Base-by-base conservation (phyloP, 2,329 filamentous ascomycete genomes). In the Akanthomyces dipterigenus region DNA sequence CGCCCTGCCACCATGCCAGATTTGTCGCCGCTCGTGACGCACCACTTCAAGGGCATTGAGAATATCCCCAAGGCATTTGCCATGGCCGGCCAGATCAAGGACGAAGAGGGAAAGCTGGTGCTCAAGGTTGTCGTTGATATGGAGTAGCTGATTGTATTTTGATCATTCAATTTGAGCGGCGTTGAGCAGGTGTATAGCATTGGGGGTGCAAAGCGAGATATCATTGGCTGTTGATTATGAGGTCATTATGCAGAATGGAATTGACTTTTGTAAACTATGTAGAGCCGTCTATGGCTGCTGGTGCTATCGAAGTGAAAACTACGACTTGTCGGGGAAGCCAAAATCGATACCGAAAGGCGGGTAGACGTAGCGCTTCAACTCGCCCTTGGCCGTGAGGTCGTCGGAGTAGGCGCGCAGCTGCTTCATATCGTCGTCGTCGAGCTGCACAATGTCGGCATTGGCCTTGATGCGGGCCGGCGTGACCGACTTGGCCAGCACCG, bases 401-500 rank as follows among this genome's bases (percentile, higher is more conserved):
- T 77, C 74, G 0, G 82, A 82, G 72, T 85, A 86, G 55, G 80
- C 80, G 66, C 79, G 74, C 16, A 87, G 75, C 54, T 89, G 80
- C 68, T 85, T 81, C 59, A 74, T 60, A 65, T 92, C 89, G n/a
- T 81, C 80, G 7, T 75, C 78, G 67, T 87, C 84, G 50, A 92
- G 82, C 63, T 84, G 78, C 67, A 89, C 80, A 60, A 90, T 78
- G 65, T 87, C 82, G 71, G 82, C 77, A 75, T 92, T 92, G 68
- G 86, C 81, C 70, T 87, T 83, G 73, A 91, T 91, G 67, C 88
- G 82, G 53, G 80, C 79, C 16, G 82, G 81, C 7, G 82, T 89
- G 43, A 89, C 86, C 0, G 87, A 90, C 75, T 91, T 91, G 68
- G 89, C 83, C 31, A 92, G 80, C 20, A 91, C 89, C 7, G 87